Conservation (phyloP, 2,329 filamentous ascomycete species). For the Hawksworthiomyces lignivorus region DNA sequence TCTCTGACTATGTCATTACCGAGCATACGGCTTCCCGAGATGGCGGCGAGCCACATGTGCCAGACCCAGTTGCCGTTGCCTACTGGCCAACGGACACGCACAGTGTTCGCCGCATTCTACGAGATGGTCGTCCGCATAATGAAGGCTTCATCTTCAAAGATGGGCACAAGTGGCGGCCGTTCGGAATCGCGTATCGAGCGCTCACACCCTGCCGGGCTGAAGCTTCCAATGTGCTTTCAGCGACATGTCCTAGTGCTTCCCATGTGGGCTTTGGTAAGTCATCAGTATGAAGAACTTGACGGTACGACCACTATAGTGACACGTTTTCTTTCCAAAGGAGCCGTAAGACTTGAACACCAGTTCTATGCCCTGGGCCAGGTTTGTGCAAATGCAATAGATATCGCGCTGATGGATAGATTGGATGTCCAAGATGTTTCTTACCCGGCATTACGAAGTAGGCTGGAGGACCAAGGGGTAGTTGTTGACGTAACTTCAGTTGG, state of each 20-base stretch:
- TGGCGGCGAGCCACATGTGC: neutral
- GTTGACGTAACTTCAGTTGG: neutral
- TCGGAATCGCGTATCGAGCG: slow-evolving; percentile 3
- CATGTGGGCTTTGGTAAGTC: slow-evolving; percentile 6
- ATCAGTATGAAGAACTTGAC: too few relatives aligned
- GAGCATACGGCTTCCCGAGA: neutral
- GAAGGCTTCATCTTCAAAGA: slow-evolving; percentile 6
- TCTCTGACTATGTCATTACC: slow-evolving; percentile 4
- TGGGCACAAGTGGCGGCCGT: slow-evolving; percentile 5
- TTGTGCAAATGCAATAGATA: slow-evolving; percentile 2
- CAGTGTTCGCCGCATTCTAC: slow-evolving; percentile 2
- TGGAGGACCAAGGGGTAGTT: neutral
- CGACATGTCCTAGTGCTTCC: slow-evolving; percentile 4
- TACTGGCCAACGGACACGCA: slow-evolving; percentile 6
- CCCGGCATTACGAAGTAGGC: neutral
- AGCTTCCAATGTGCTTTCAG: neutral
- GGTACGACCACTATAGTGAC: too few relatives aligned
- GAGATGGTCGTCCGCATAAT: slow-evolving; percentile 4
- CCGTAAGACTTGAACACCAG: slow-evolving; percentile 4
- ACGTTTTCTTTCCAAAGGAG: too few relatives aligned
- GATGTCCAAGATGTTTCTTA: neutral
- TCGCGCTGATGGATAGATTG: neutral
- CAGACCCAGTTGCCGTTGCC: slow-evolving; percentile 1
- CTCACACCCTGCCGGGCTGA: neutral
- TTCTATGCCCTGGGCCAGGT: slow-evolving; percentile 6